phyloP scores from a whole-genome alignment of 768 basidiomycete species.

The Lactifluus hygrophoroides region DNA sequence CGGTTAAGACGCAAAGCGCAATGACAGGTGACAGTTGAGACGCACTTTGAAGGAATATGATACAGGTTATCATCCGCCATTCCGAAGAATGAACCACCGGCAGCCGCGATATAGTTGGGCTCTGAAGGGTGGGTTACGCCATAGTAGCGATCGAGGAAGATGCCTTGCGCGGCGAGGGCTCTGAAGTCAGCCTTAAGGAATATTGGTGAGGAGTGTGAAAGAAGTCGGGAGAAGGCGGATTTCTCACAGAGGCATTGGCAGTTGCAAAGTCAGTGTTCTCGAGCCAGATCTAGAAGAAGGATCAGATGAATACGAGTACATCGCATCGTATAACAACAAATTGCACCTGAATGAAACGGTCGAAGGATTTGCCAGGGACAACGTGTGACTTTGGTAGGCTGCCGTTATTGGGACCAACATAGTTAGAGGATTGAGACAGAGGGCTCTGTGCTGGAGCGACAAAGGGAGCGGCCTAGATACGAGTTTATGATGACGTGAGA shows the following conservation, averaged over 20 bases:
- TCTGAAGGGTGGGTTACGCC: constrained; percentile 50
- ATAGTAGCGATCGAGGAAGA: constrained; percentile 37
- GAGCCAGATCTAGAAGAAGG: constrained; percentile 40
- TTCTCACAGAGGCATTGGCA: constrained; percentile 20
- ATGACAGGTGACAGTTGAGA: neutral
- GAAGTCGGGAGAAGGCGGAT: neutral
- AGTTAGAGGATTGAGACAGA: constrained; percentile 28
- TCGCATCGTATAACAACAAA: neutral
- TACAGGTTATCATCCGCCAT: constrained; percentile 35
- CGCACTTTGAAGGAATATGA: constrained; percentile 23
- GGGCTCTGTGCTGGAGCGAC: constrained; percentile 26
- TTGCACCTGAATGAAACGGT: constrained; percentile 35
- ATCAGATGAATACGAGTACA: neutral
- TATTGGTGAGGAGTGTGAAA: constrained; percentile 13
- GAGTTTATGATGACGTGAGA: neutral
- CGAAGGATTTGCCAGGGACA: constrained; percentile 37
- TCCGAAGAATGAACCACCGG: constrained; percentile 48
- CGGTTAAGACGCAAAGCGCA: neutral
- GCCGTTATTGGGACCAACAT: constrained; percentile 35
- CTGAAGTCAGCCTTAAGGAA: constrained; percentile 25
- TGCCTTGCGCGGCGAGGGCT: constrained; percentile 40
- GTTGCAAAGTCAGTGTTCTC: constrained; percentile 50
- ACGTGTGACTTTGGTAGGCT: constrained; percentile 33
- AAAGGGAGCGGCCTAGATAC: constrained; percentile 24
- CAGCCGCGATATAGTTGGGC: constrained; percentile 48